Evolutionary conservation across 2,329 filamentous ascomycete species (phyloP).

Genomic region (Fusarium pseudograminearum): DNA sequence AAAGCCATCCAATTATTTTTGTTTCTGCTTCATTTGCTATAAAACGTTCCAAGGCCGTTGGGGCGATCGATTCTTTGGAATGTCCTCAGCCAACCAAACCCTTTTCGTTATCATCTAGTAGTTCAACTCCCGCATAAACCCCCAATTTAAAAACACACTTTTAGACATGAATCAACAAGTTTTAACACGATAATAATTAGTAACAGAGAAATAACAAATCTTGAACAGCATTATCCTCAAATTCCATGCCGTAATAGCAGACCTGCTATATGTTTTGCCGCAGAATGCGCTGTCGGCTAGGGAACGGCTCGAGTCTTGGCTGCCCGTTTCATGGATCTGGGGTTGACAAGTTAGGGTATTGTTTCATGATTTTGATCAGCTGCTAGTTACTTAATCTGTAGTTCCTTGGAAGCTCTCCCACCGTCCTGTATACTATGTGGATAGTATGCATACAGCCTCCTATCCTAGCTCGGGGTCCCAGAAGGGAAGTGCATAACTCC

Average conservation of each 20-base stretch:
- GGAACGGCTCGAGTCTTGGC: constrained; percentile 30
- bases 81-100: neutral
- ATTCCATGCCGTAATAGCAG: neutral
- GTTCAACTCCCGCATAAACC: neutral
- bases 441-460: too few species aligned
- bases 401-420: too few species aligned
- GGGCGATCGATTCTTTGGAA: neutral
- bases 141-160: neutral
- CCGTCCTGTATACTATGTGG: too few species aligned
- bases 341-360: neutral
- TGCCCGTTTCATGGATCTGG: constrained; percentile 13
- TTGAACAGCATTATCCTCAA: neutral
- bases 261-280: constrained; percentile 22
- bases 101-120: neutral
- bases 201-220: neutral
- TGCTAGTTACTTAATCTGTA: too few species aligned
- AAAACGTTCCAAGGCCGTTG: neutral
- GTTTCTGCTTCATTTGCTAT: neutral
- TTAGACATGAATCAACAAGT: neutral
- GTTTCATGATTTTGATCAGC: constrained; percentile 6
- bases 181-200: neutral
- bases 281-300: constrained; percentile 36
- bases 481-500: neutral
- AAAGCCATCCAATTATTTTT: neutral
- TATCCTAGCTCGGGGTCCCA: neutral